phyloP scores from a whole-genome alignment of 2,329 filamentous ascomycete species.

The Penicillium corylophilum region DNA sequence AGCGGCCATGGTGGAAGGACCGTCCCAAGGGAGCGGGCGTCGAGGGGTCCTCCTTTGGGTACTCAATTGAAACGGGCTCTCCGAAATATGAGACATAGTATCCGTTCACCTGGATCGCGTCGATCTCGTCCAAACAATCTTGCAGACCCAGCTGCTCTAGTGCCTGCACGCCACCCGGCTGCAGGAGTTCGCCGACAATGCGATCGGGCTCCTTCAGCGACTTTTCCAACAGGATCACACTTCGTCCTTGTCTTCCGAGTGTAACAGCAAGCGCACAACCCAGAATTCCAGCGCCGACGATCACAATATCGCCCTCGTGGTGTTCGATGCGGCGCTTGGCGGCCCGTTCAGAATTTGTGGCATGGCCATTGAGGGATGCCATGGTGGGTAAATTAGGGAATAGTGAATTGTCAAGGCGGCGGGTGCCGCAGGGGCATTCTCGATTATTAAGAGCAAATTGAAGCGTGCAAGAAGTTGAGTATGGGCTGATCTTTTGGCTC shows the following conservation, averaged over 20 bases:
- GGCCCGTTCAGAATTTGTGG: slow-evolving; percentile 23
- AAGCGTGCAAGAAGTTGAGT: neutral
- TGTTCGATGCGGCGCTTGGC: slow-evolving; percentile 53
- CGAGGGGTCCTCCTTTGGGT: slow-evolving; percentile 61
- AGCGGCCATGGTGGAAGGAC: slow-evolving; percentile 90
- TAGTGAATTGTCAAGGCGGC: slow-evolving; percentile 14
- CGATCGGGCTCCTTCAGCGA: slow-evolving; percentile 90
- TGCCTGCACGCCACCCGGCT: slow-evolving; percentile 84
- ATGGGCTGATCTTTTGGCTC: slow-evolving; percentile 24
- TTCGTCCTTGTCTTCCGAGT: slow-evolving; percentile 83
- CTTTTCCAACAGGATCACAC: slow-evolving; percentile 83
- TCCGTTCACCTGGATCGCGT: slow-evolving; percentile 76
- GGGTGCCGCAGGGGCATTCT: slow-evolving; percentile 17
- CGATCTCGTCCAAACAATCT: slow-evolving; percentile 84
- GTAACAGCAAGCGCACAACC: slow-evolving; percentile 84
- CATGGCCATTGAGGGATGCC: slow-evolving; percentile 28
- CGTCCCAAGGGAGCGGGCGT: slow-evolving; percentile 66
- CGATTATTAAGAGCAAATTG: slow-evolving; percentile 18
- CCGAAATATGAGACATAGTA: slow-evolving; percentile 86
- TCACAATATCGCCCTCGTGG: slow-evolving; percentile 75
- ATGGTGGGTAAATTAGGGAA: slow-evolving; percentile 21
- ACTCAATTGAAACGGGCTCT: slow-evolving; percentile 71
- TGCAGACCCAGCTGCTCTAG: slow-evolving; percentile 76
- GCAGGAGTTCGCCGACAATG: slow-evolving; percentile 92
- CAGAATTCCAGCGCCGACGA: slow-evolving; percentile 87